Evolutionary conservation across 805 yeast genomes (phyloP).

Genomic region (Priceomyces castillae): DNA sequence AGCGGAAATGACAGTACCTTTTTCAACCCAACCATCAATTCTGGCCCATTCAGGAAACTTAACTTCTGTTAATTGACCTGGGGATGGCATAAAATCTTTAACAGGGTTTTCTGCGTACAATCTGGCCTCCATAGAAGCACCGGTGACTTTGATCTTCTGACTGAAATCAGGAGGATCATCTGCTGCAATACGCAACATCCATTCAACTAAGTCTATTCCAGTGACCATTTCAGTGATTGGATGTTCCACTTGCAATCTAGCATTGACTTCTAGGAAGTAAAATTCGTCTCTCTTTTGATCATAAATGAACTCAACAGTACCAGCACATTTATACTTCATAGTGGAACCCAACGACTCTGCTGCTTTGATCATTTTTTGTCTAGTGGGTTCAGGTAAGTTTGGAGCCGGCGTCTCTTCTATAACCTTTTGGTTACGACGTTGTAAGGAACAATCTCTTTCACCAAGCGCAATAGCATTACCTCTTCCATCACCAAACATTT

Average conservation of each 20-base stretch:
- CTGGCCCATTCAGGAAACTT: slow-evolving; percentile 88
- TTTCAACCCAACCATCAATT: slow-evolving; percentile 89
- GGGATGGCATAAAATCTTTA: slow-evolving; percentile 92
- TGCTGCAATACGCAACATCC: slow-evolving; percentile 94
- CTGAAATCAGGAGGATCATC: slow-evolving; percentile 79
- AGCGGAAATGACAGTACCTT: slow-evolving; percentile 84
- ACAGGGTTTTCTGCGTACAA: slow-evolving; percentile 96
- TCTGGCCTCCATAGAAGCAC: slow-evolving; percentile 96
- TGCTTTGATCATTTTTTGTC: slow-evolving; percentile 72
- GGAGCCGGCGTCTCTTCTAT: slow-evolving; percentile 99
- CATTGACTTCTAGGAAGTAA: slow-evolving; percentile 93
- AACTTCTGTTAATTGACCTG: slow-evolving; percentile 88
- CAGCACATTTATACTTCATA: slow-evolving; percentile 93
- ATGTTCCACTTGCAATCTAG: slow-evolving; percentile 96
- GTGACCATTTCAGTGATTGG: slow-evolving; percentile 96
- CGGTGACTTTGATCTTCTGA: slow-evolving; percentile 57
- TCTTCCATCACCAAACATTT: slow-evolving; percentile 92
- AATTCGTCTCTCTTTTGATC: slow-evolving; percentile 85
- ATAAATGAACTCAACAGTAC: slow-evolving; percentile 94
- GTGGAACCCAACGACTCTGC: slow-evolving; percentile 79
- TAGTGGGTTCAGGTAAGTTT: slow-evolving; percentile 75
- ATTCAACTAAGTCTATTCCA: slow-evolving; percentile 91
- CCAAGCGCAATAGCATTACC: slow-evolving; percentile 94
- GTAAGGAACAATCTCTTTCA: slow-evolving; percentile 96
- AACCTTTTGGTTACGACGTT: slow-evolving; percentile 93